Evolutionary conservation across 2,329 filamentous ascomycete species (phyloP).

Genomic region (Trichoderma hamatum): DNA sequence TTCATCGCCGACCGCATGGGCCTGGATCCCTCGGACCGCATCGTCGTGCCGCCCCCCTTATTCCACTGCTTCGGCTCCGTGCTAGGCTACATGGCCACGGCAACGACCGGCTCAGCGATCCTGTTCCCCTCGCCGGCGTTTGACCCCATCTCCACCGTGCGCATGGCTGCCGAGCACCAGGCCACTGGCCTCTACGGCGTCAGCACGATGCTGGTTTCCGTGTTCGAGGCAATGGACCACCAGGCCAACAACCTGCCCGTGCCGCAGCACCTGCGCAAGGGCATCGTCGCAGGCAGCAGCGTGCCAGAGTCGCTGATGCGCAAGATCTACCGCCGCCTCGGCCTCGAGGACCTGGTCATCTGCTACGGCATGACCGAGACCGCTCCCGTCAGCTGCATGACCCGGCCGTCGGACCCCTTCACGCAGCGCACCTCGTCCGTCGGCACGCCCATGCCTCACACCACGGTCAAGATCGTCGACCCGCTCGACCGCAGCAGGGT

Average conservation of each 20-base stretch:
- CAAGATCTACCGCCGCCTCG: constrained; percentile 71
- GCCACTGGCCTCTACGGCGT: constrained; percentile 81
- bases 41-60: constrained; percentile 83
- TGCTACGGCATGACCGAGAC: constrained; percentile 99
- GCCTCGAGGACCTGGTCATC: constrained; percentile 81
- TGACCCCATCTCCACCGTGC: constrained; percentile 72
- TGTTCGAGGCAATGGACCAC: constrained; percentile 73
- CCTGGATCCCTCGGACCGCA: constrained; percentile 70
- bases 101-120: constrained; percentile 75
- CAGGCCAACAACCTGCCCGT: constrained; percentile 35
- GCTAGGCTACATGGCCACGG: constrained; percentile 94
- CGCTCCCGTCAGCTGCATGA: constrained; percentile 78
- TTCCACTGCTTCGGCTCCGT: constrained; percentile 92
- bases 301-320: constrained; percentile 83
- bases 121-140: constrained; percentile 88
- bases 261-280: constrained; percentile 66
- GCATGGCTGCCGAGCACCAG: constrained; percentile 54
- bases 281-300: constrained; percentile 86
- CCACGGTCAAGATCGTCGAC: constrained; percentile 74
- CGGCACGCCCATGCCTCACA: constrained; percentile 82
- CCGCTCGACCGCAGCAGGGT: constrained; percentile 60
- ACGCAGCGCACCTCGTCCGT: constrained; percentile 75
- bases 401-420: constrained; percentile 72
- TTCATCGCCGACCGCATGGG: constrained; percentile 86
- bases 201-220: constrained; percentile 89